Conservation (phyloP, 768 basidiomycete genomes). For the Sarcomyxa edulis region DNA sequence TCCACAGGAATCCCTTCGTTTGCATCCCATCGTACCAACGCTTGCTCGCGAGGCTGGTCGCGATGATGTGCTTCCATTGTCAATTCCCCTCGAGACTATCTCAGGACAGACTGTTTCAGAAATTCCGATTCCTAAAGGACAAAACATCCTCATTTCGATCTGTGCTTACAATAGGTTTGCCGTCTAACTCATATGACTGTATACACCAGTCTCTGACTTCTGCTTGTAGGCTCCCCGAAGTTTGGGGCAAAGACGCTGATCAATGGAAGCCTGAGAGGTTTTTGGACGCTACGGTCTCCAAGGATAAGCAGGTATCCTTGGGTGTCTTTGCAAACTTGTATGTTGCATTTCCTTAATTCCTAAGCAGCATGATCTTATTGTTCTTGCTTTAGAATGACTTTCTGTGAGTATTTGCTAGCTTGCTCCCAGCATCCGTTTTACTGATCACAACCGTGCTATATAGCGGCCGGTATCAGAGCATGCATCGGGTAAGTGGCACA, state of each 20-base stretch:
- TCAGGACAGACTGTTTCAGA: constrained; percentile 15
- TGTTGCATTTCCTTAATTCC: too few species aligned
- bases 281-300: background rate
- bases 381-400: too few species aligned
- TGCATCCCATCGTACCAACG: constrained; percentile 23
- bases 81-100: constrained; percentile 18
- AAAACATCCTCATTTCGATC: constrained; percentile 10
- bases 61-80: constrained; percentile 28
- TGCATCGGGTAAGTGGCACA: too few species aligned
- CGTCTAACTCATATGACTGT: background rate
- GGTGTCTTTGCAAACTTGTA: too few species aligned
- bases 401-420: too few species aligned
- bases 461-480: too few species aligned
- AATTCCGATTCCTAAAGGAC: constrained; percentile 16
- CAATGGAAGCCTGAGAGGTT: background rate
- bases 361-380: too few species aligned
- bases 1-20: constrained; percentile 24
- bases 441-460: too few species aligned
- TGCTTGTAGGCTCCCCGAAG: background rate
- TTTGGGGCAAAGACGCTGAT: constrained; percentile 3
- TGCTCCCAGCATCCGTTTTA: too few species aligned
- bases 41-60: constrained; percentile 17
- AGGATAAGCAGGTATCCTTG: too few species aligned
- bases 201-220: background rate
- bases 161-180: constrained; percentile 24